A percentile compares a stretch with the other conserved stretches of the same genome.
These are phyloP conservation scores for Entophlyctis helioformis DNA, from an alignment of 192 early-diverging fungal species.

Conservation along the genomic window DNA sequence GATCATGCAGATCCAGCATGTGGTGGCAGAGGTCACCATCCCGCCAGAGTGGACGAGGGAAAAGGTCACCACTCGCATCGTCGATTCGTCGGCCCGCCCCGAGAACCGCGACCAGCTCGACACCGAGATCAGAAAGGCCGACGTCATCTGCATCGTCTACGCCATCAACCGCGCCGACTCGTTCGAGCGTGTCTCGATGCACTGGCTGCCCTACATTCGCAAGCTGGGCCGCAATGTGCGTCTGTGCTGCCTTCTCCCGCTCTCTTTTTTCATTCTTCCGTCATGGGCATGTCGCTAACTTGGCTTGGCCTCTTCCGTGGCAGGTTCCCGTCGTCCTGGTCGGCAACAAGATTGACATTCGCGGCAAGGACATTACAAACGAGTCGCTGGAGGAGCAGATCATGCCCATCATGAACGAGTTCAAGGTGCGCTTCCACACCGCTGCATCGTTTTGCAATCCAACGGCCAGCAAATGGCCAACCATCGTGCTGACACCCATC, in stretches of 20 bases:
- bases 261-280: no score
- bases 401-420: slow-evolving; percentile 98
- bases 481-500: no score
- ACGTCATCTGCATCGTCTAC: slow-evolving; percentile 98
- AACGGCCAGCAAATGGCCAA: no score
- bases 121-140: slow-evolving; percentile 88
- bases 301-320: no score
- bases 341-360: slow-evolving; percentile 83
- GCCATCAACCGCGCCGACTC: slow-evolving; percentile 74
- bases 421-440: slow-evolving; percentile 48
- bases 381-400: slow-evolving; percentile 86
- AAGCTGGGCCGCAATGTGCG: slow-evolving; percentile 82
- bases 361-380: slow-evolving; percentile 74
- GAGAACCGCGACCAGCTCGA: slow-evolving; percentile 85
- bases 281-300: no score
- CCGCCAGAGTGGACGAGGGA: slow-evolving; percentile 96
- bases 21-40: slow-evolving; percentile 99
- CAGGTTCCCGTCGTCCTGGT: slow-evolving; percentile 87
- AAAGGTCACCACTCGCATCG: slow-evolving; percentile 92
- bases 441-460: no score
- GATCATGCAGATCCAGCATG: slow-evolving; percentile 83
- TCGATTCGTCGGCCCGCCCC: slow-evolving; percentile 90
- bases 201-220: slow-evolving; percentile 91
- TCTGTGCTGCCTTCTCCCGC: no score
- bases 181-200: slow-evolving; percentile 70